phyloP scores from a whole-genome alignment of 2,329 filamentous ascomycete species.

The Phoma herbarum region DNA sequence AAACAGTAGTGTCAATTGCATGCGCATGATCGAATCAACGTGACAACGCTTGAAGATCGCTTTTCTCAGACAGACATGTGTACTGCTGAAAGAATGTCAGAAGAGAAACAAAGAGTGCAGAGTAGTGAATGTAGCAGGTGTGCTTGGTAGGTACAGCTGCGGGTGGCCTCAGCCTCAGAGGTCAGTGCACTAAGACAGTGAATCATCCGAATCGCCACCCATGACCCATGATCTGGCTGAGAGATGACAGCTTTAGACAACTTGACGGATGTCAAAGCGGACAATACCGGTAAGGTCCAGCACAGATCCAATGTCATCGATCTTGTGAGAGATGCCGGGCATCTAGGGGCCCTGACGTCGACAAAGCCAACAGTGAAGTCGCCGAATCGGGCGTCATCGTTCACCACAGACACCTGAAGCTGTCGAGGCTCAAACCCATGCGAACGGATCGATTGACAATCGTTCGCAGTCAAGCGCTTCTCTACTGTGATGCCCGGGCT shows the following conservation, averaged over 20 bases:
- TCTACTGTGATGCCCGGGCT: too few relatives aligned
- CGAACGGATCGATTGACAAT: too few relatives aligned
- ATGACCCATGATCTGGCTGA: slow-evolving; percentile 5
- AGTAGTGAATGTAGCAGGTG: slow-evolving; percentile 8
- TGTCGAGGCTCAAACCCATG: too few relatives aligned
- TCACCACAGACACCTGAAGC: background rate
- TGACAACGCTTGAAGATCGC: slow-evolving; percentile 14
- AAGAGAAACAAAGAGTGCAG: slow-evolving; percentile 13
- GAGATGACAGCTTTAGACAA: slow-evolving; percentile 1
- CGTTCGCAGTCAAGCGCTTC: too few relatives aligned
- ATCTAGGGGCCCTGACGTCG: slow-evolving; percentile 11
- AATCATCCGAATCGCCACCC: slow-evolving; percentile 20
- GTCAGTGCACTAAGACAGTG: slow-evolving; percentile 9
- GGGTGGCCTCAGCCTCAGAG: slow-evolving; percentile 21
- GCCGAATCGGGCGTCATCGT: slow-evolving; percentile 12
- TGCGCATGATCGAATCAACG: slow-evolving; percentile 42
- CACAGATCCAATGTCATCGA: slow-evolving; percentile 7
- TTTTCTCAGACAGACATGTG: slow-evolving; percentile 23
- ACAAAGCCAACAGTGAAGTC: background rate
- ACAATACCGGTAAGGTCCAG: background rate
- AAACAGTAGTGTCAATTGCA: slow-evolving; percentile 42
- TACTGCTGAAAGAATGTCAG: slow-evolving; percentile 16
- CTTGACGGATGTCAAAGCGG: background rate
- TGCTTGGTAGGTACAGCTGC: slow-evolving; percentile 14
- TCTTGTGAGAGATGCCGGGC: slow-evolving; percentile 1